A percentile compares a stretch with the other conserved stretches of the same genome.
Evolutionary conservation across 306 rosid genomes (phyloP).

Genomic region (Cajanus cajan): DNA sequence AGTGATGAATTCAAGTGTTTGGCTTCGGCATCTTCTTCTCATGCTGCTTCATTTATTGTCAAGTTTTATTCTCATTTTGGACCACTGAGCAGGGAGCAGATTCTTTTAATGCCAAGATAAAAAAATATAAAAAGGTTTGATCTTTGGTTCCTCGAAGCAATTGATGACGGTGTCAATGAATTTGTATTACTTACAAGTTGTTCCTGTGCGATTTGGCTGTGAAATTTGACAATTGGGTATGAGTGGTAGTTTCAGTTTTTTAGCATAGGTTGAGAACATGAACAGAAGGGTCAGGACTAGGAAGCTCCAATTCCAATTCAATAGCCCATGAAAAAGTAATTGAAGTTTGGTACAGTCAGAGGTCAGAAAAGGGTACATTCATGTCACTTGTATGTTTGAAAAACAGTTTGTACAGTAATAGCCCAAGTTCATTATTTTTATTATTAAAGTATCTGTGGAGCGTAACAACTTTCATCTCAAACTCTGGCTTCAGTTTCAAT

Average conservation of each 20-base stretch:
- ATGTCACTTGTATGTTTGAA: constrained; percentile 33
- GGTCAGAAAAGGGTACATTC: constrained; percentile 24
- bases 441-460: constrained; percentile 19
- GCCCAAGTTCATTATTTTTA: constrained; percentile 21
- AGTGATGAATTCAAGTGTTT: neutral
- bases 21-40: neutral
- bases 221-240: constrained; percentile 27
- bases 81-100: constrained; percentile 36
- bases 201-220: neutral
- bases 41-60: neutral
- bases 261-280: constrained; percentile 39
- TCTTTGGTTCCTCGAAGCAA: constrained; percentile 22
- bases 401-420: constrained; percentile 48
- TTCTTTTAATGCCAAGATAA: constrained; percentile 24
- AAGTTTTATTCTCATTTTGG: constrained; percentile 23
- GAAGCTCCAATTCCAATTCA: constrained; percentile 41
- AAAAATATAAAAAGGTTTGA: constrained; percentile 30
- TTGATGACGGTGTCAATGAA: constrained; percentile 34
- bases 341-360: constrained; percentile 1
- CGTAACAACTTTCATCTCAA: constrained; percentile 23
- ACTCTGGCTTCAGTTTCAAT: constrained; percentile 28
- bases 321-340: constrained; percentile 49
- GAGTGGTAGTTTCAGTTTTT: constrained; percentile 42
- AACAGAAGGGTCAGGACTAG: constrained; percentile 46
- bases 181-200: constrained; percentile 12